Conservation (phyloP, 768 basidiomycete genomes). For the Pulveroboletus sp. region DNA sequence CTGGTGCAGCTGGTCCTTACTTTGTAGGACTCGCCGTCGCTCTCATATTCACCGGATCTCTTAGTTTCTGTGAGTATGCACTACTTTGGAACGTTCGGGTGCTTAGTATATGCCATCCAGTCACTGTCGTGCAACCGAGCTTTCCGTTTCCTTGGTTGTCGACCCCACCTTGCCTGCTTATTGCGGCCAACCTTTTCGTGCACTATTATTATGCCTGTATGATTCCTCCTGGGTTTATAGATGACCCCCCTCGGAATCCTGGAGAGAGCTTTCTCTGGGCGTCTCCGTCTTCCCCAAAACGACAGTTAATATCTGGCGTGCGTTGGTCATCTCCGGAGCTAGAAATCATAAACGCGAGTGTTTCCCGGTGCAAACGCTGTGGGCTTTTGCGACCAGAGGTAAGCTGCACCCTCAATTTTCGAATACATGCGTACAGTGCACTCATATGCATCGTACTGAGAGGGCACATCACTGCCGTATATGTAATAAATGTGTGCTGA, state of each 20-base stretch:
- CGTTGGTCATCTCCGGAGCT: conserved; percentile 44
- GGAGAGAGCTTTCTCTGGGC: conserved; percentile 58
- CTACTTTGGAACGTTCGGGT: not conserved
- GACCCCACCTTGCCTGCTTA: conserved; percentile 66
- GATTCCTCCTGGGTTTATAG: conserved; percentile 72
- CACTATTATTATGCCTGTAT: conserved; percentile 89
- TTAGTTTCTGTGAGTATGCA: conserved; percentile 73
- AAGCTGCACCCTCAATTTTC: conserved; percentile 22
- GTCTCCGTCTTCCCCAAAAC: conserved; percentile 15
- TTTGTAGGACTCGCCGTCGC: conserved; percentile 80
- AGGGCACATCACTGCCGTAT: conserved; percentile 91
- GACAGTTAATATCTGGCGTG: conserved; percentile 35
- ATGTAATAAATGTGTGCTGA: conserved; percentile 85
- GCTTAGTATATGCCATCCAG: conserved; percentile 35
- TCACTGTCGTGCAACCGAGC: conserved; percentile 70
- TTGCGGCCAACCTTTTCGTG: conserved; percentile 67
- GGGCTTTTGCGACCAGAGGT: conserved; percentile 73
- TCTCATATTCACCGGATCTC: conserved; percentile 60
- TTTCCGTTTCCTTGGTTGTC: conserved; percentile 56
- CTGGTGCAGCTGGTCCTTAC: conserved; percentile 87
- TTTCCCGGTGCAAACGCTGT: conserved; percentile 67
- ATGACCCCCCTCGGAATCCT: conserved; percentile 45
- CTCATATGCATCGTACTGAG: conserved; percentile 38
- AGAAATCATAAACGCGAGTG: conserved; percentile 48
- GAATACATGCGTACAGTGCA: not conserved